Base-by-base conservation (phyloP, 352 stramenopile genomes). In the Globisporangium parvum region DNA sequence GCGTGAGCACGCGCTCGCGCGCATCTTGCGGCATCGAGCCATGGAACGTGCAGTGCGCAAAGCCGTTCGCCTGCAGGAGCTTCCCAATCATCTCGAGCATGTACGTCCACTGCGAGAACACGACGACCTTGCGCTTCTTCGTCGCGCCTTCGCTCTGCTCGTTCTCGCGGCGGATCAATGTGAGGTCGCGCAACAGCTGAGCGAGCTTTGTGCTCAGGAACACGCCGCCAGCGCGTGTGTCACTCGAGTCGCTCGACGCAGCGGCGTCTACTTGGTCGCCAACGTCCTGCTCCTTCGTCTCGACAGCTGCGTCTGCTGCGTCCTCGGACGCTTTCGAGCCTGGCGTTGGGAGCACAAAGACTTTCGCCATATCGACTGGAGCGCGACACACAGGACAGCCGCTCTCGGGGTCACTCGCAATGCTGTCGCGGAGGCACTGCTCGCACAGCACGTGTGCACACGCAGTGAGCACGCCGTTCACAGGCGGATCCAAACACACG, bases 31-130 rank as follows among this genome's bases (percentile, higher is more conserved):
- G 71, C 67, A 96, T 66, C 5, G 65, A 66, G 23, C 89, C 89
- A 47, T 95, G 83, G 55, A 97, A 92, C 37, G 75, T 66, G 48
- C 73, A 75, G 58, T 81, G 69, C 2, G 62, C 52, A 48, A 91
- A 89, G 9, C 67, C 57, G 35, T 85, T 62, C 24, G 72, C 59
- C 9, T 53, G 50, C 9, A 96, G 67, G 24, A 87, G 60, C 45
- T 67, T 59, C 37, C 75, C 67, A 8, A 96, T 73, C 71, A 96
- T 80, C 45, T 94, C 77, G 9, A 97, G 76, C 79, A 95, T 95
- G 33, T 80, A 76, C 26, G 82, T 95, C 82, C 87, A 97, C 66
- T 97, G 88, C 10, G 85, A 96, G 51, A 97, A 97, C 11, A 96
- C 78, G 1, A 97, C 77, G 28, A 93, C 78, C 53, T 97, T 97